A percentile compares a stretch with the other conserved stretches of the same genome.
phyloP scores from a whole-genome alignment of 1,284 basidiomycete genomes.

The Marasmius fiardii region DNA sequence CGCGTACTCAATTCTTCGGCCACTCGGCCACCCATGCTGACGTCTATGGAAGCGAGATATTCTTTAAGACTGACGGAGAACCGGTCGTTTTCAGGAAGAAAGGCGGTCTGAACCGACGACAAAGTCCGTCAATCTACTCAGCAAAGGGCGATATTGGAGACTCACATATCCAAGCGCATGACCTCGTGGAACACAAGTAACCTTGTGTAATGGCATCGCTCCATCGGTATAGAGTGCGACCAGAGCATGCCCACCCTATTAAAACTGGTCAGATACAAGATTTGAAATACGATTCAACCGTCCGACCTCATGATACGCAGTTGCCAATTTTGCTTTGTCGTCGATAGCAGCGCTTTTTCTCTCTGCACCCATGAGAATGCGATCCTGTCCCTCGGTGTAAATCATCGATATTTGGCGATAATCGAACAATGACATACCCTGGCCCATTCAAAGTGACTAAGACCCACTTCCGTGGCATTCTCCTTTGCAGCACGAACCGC shows the following conservation, averaged over 20 bases:
- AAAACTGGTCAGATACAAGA: slow-evolving; percentile 16
- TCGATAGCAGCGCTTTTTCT: slow-evolving; percentile 86
- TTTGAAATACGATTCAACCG: slow-evolving; percentile 7
- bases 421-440: slow-evolving; percentile 46
- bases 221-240: slow-evolving; percentile 89
- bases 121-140: slow-evolving; percentile 5
- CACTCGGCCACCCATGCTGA: slow-evolving; percentile 89
- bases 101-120: slow-evolving; percentile 60
- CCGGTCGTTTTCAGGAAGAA: slow-evolving; percentile 82
- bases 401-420: slow-evolving; percentile 5
- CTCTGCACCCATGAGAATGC: slow-evolving; percentile 94
- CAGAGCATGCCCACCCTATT: slow-evolving; percentile 86
- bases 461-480: slow-evolving; percentile 63
- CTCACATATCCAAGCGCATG: slow-evolving; percentile 85
- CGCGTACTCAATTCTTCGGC: slow-evolving; percentile 84
- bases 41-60: slow-evolving; percentile 81
- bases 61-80: slow-evolving; percentile 70
- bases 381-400: slow-evolving; percentile 50
- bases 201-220: slow-evolving; percentile 93
- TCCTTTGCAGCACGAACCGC: slow-evolving; percentile 92
- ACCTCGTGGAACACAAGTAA: slow-evolving; percentile 92
- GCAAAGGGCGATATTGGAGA: slow-evolving; percentile 20
- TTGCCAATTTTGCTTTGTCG: slow-evolving; percentile 80
- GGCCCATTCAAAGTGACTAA: slow-evolving; percentile 94
- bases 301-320: slow-evolving; percentile 88